Percentiles rank a stretch among this genome's conserved stretches.
Evolutionary conservation across 73 alveolate species (phyloP).

Genomic region (Blepharisma japonicum): DNA sequence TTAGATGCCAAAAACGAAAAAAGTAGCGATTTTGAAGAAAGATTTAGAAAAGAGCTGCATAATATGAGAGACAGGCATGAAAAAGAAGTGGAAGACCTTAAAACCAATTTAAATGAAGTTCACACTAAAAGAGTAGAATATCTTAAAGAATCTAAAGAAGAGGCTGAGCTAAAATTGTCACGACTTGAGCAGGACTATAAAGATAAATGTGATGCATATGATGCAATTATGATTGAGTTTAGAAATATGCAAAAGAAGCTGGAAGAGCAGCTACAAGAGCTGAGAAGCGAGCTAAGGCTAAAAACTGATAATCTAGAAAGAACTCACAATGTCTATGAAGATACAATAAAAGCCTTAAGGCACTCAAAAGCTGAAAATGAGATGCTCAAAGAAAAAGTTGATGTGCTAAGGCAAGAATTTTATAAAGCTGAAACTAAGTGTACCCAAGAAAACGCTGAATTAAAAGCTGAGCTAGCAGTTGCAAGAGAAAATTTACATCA

Average conservation of each 20-base stretch:
- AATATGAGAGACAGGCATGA: conserved; percentile 74
- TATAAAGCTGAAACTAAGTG: conserved; percentile 64
- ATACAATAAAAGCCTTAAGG: conserved; percentile 66
- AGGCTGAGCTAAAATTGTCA: conserved; percentile 50
- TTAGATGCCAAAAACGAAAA: conserved; percentile 65
- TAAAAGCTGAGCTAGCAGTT: conserved; percentile 75
- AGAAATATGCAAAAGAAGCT: conserved; percentile 57
- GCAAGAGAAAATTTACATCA: conserved; percentile 71
- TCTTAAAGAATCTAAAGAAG: conserved; percentile 77
- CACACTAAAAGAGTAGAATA: conserved; percentile 66
- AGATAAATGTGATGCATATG: conserved; percentile 69
- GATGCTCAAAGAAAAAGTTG: conserved; percentile 63
- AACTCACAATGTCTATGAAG: conserved; percentile 73
- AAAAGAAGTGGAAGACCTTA: conserved; percentile 65
- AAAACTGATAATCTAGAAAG: conserved; percentile 71
- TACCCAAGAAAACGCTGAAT: conserved; percentile 61
- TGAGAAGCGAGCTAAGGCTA: conserved; percentile 51
- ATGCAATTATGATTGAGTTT: conserved; percentile 67
- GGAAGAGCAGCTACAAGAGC: conserved; percentile 71
- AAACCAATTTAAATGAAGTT: conserved; percentile 65
- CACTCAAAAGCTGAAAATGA: conserved; percentile 75
- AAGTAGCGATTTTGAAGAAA: conserved; percentile 46
- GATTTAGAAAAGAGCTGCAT: conserved; percentile 64
- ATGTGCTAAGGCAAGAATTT: conserved; percentile 73
- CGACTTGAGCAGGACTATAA: conserved; percentile 59